A percentile compares a stretch with the other conserved stretches of the same genome.
These are phyloP conservation scores for Cryphonectria nitschkei DNA, from an alignment of 2,329 filamentous ascomycete genomes.

Conservation along the genomic window DNA sequence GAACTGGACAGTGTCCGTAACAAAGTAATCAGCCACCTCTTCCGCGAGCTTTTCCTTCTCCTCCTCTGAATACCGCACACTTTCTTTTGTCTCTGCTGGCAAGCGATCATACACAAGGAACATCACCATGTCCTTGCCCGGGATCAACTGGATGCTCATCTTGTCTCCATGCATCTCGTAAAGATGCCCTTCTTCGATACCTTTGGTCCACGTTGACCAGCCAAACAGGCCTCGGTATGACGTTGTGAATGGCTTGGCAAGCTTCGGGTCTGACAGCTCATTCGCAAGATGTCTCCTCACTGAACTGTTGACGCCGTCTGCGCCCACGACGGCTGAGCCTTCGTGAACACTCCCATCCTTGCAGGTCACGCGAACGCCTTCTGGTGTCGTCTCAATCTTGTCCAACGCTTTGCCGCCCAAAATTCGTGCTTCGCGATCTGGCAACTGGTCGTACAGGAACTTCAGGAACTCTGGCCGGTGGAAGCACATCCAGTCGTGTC, in stretches of 20 bases:
- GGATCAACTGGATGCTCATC: constrained; percentile 23
- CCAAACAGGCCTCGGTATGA: constrained; percentile 30
- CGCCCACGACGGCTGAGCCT: constrained; percentile 35
- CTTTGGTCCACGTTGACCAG: constrained; percentile 22
- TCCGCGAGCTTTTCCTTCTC: constrained; percentile 27
- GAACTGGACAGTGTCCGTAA: constrained; percentile 28
- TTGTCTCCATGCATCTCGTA: constrained; percentile 29
- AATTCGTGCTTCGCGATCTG: constrained; percentile 28
- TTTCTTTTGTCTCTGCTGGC: constrained; percentile 22
- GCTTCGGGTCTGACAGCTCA: constrained; percentile 15
- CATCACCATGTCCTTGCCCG: constrained; percentile 22
- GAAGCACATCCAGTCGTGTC: constrained; percentile 33
- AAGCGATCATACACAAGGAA: constrained; percentile 30
- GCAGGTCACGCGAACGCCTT: constrained; percentile 32
- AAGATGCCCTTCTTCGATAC: constrained; percentile 17
- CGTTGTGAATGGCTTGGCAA: constrained; percentile 28
- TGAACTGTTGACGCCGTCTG: constrained; percentile 35
- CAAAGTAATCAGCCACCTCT: constrained; percentile 22
- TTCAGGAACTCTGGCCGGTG: constrained; percentile 30
- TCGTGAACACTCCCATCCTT: constrained; percentile 32
- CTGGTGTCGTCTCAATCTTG: constrained; percentile 25
- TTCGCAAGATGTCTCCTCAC: constrained; percentile 32
- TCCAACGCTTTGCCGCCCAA: constrained; percentile 31
- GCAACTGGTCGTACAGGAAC: constrained; percentile 32
- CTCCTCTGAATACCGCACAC: constrained; percentile 26